Evolutionary conservation across 1,284 basidiomycete genomes (phyloP).

Genomic region (Pseudozyma sp.): DNA sequence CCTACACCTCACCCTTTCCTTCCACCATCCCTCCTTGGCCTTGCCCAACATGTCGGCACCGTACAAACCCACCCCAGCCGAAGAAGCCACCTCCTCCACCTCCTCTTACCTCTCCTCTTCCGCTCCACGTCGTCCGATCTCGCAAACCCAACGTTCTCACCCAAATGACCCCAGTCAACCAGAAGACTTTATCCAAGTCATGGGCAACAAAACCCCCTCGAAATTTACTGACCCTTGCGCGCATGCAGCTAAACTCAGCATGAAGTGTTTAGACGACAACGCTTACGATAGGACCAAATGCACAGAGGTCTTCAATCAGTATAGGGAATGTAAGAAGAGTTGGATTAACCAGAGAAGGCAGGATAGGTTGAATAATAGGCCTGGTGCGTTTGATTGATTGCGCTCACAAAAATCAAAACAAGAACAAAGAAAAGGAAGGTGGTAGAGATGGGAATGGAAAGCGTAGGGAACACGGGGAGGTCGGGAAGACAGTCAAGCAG

Average conservation of each 20-base stretch:
- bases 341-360: constrained; percentile 57
- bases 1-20: too few species aligned
- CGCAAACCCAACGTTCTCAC: background rate
- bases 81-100: constrained; percentile 12
- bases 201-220: constrained; percentile 56
- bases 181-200: constrained; percentile 51
- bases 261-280: constrained; percentile 65
- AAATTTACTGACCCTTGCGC: constrained; percentile 65
- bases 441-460: too few species aligned
- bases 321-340: constrained; percentile 60
- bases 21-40: background rate
- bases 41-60: constrained; percentile 26
- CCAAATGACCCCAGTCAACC: constrained; percentile 33
- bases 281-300: constrained; percentile 63
- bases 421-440: background rate
- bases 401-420: too few species aligned
- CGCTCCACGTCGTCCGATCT: constrained; percentile 12
- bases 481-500: too few species aligned
- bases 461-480: too few species aligned
- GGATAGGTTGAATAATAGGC: constrained; percentile 50
- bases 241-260: constrained; percentile 62
- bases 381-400: constrained; percentile 50
- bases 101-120: constrained; percentile 35
- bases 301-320: constrained; percentile 61
- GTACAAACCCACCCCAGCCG: constrained; percentile 27